Conservation (phyloP, 164 flowering plant species). For the Santalum album region DNA sequence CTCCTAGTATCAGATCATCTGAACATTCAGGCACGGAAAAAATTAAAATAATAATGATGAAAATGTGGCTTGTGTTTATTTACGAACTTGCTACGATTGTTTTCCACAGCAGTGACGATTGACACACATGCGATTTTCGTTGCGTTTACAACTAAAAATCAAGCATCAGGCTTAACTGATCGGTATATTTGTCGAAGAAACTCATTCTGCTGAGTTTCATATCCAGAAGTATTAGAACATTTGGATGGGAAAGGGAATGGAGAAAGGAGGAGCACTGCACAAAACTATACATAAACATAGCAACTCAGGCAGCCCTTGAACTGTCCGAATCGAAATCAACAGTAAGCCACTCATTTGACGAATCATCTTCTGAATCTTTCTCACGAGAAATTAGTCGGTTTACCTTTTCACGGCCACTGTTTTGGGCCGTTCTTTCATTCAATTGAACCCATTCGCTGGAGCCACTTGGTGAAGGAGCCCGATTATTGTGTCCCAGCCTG, state of each 20-base stretch:
- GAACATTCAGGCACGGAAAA: no score
- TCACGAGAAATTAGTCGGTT: constrained; percentile 18
- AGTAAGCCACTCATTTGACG: constrained; percentile 49
- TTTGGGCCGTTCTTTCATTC: constrained; percentile 17
- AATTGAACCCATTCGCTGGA: constrained; percentile 49
- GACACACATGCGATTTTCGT: no score
- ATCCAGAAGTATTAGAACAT: background rate
- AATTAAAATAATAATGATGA: no score
- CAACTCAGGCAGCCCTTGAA: constrained; percentile 10
- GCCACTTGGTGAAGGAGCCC: constrained; percentile 23
- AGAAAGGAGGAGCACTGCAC: background rate
- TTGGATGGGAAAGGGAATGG: background rate
- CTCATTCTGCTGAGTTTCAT: background rate
- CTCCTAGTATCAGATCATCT: no score
- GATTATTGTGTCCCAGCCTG: constrained; percentile 9
- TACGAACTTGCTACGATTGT: no score
- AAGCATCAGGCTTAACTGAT: background rate
- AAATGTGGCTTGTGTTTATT: no score
- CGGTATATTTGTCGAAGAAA: background rate
- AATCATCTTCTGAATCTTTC: constrained; percentile 52
- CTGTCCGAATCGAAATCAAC: constrained; percentile 39
- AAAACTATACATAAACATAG: constrained; percentile 23
- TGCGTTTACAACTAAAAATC: no score
- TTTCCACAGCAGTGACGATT: no score
- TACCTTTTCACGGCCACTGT: constrained; percentile 18